Evolutionary conservation across 768 basidiomycete species (phyloP), one percentile per base, ranked within the genome.

Genomic region (Hericium alpestre): DNA sequence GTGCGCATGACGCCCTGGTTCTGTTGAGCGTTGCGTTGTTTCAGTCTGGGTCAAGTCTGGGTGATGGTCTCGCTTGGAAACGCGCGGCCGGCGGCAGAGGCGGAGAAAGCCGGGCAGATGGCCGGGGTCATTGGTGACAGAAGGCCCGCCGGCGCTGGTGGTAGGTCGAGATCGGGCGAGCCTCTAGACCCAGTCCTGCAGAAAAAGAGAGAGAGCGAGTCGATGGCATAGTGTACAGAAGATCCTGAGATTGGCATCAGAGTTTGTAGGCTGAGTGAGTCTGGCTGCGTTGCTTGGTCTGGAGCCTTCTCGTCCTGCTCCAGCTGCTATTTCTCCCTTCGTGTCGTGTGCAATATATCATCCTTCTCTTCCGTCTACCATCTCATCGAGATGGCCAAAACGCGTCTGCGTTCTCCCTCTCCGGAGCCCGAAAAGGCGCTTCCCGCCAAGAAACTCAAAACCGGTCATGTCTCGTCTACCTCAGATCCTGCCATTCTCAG

Each of bases 331-430:
- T 25, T 38, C 38, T 38, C 23, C 23, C 40, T 43, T 20, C 53
- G 32, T 11, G 23, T 27, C 38, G 18, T 32, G 32, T 32, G 32
- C 32, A 32, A 32, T 1, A 15, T 47, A 32, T 51, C 43, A 7
- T 51, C 54, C 32, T 32, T 15, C 43, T 46, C 18, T 46, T 20
- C 20, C 43, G 16, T 46, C 43, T 20, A 46, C 12, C 13, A 46
- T 32, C 32, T 32, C 32, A 9, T 9, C 43, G 38, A 58, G 27
- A 79, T 80, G 79, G 70, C 74, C 10, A 75, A 73, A 64, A 74
- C 76, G 32, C 78, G 74, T 65, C 69, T 70, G 52, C 75, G 80
- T 58, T 76, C 78, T 10, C 67, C 72, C 6, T 76, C 79, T 9
- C 77, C 75, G 25, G 61, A 60, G 57, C 25, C 63, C 43, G 64